phyloP scores from a whole-genome alignment of 2,329 filamentous ascomycete species.

The Penicillium sp. region DNA sequence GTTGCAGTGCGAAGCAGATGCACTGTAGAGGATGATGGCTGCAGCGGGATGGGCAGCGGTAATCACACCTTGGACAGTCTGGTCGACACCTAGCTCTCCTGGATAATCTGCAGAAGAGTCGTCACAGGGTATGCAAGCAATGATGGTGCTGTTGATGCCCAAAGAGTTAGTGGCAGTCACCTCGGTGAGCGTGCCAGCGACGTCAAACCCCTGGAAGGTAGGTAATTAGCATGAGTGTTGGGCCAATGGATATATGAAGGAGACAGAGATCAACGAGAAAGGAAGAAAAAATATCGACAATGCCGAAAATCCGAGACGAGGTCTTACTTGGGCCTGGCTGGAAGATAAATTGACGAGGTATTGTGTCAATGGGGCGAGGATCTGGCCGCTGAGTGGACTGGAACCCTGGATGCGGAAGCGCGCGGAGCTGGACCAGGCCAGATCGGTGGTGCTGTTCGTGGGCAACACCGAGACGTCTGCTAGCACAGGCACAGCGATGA shows the following conservation, averaged over 20 bases:
- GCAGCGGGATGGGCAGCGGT: constrained; percentile 29
- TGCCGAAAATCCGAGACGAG: background rate
- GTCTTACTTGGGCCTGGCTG: constrained; percentile 28
- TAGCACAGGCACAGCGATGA: constrained; percentile 14
- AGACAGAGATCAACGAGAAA: background rate
- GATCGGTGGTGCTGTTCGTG: constrained; percentile 34
- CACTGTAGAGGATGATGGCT: constrained; percentile 45
- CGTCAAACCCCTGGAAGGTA: constrained; percentile 27
- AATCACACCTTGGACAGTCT: constrained; percentile 39
- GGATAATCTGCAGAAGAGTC: constrained; percentile 34
- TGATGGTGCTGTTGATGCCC: constrained; percentile 28
- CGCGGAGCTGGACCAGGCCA: constrained; percentile 21
- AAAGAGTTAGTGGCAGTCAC: constrained; percentile 35
- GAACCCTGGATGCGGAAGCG: constrained; percentile 29
- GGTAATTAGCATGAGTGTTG: constrained; percentile 11
- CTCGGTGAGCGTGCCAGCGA: constrained; percentile 31
- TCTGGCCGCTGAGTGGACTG: constrained; percentile 20
- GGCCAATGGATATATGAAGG: background rate
- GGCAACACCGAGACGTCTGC: constrained; percentile 29
- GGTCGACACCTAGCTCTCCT: constrained; percentile 39
- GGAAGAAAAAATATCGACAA: background rate
- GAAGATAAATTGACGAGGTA: constrained; percentile 23
- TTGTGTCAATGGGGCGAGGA: constrained; percentile 32
- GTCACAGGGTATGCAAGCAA: constrained; percentile 48
- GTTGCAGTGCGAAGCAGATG: constrained; percentile 41